Evolutionary conservation across 2,329 filamentous ascomycete genomes (phyloP), one percentile per base, ranked within the genome.

Genomic region (Thelonectria rubi): DNA sequence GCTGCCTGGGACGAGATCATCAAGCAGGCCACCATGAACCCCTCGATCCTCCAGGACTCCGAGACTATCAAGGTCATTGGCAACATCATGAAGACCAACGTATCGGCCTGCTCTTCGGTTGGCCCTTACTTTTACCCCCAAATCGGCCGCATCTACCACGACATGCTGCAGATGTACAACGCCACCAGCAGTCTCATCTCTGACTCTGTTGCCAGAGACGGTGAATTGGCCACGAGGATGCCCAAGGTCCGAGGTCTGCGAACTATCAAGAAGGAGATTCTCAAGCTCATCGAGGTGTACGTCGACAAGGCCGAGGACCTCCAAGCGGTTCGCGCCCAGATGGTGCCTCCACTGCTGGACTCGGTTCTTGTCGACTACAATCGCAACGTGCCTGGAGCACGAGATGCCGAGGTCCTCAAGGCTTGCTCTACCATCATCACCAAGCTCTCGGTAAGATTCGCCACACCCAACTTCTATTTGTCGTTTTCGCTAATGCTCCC

Each of bases 81-180:
- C 68, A 99, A 99, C 79, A 97, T 99, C 75, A 99, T 99, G 95
- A 99, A 99, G 86, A 99, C 95, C 1, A 99, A 99, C 72, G 95
- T 99, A 5, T 94, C 96, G n/a, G 95, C 95, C 37, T 99, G 95
- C 78, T 92, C 92, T 37, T 98, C 95, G 1, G 95, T 99, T 60
- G 95, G 96, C 34, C 89, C 92, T 54, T 99, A 98, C 80, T 99
- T 99, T 78, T 97, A 97, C 74, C 94, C 95, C 12, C 95, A 99
- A 76, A 97, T 99, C 70, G 95, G 94, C 42, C 91, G 93, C 59
- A 98, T 99, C 70, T 99, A 98, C 78, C 89, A 96, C 69, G 95
- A 99, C 75, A 98, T 99, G 94, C 83, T 99, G 59, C 94, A 95
- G 73, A 99, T 99, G 96, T 99, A 98, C 78, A 91, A 93, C 53